Conservation (phyloP, 176 grass and related monocot species). For the Raddia distichophylla region DNA sequence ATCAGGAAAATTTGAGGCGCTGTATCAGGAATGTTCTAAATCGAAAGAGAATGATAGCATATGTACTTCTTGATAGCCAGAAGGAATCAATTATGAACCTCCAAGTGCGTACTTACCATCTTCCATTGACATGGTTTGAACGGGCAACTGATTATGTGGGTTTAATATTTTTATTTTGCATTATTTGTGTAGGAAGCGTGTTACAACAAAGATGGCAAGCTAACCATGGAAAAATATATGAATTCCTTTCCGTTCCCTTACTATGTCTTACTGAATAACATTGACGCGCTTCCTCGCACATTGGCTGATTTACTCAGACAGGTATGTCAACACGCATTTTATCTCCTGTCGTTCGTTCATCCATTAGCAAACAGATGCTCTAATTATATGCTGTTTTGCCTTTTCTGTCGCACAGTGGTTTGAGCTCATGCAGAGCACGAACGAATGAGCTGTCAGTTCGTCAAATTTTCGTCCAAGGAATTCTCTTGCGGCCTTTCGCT, state of each 20-base stretch:
- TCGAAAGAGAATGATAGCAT: conserved; percentile 83
- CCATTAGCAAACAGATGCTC: background rate
- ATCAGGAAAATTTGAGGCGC: conserved; percentile 75
- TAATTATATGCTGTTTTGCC: conserved; percentile 20
- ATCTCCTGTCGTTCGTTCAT: conserved; percentile 6
- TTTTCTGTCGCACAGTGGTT: conserved; percentile 76
- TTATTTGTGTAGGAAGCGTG: conserved; percentile 54
- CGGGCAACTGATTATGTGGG: background rate
- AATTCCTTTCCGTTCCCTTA: conserved; percentile 91
- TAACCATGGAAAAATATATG: conserved; percentile 63
- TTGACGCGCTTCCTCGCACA: conserved; percentile 84
- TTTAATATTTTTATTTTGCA: conserved; percentile 20
- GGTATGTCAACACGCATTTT: conserved; percentile 48
- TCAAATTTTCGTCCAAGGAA: background rate
- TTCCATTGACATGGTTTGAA: background rate
- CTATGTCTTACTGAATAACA: conserved; percentile 80
- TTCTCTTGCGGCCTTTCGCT: background rate
- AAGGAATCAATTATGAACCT: conserved; percentile 83
- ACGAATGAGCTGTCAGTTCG: conserved; percentile 46
- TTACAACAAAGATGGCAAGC: conserved; percentile 45
- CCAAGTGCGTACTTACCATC: conserved; percentile 40
- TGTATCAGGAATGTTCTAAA: conserved; percentile 79
- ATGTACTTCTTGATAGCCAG: conserved; percentile 79
- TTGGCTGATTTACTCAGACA: conserved; percentile 92
- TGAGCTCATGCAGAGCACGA: conserved; percentile 80